Conservation (phyloP, 768 basidiomycete genomes). For the Leccinum ochraceum region DNA sequence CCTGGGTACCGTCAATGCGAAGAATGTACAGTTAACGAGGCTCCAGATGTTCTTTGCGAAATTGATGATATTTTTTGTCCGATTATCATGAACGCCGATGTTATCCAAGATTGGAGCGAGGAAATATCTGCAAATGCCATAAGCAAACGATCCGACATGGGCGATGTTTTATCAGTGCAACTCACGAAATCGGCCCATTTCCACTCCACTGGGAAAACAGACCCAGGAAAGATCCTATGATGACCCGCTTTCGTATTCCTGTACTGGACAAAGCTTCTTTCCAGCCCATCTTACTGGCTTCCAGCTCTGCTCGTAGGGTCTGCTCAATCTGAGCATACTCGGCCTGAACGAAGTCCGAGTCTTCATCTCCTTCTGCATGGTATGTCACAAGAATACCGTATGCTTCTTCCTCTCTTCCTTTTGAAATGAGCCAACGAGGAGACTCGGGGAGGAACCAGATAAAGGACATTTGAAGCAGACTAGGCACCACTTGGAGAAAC, state of each 20-base stretch:
- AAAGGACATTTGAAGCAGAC: constrained; percentile 53
- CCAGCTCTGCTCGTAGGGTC: constrained; percentile 26
- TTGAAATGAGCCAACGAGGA: constrained; percentile 63
- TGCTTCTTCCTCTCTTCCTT: constrained; percentile 53
- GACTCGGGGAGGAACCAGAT: constrained; percentile 64
- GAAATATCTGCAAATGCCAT: constrained; percentile 8
- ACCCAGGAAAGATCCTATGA: constrained; percentile 14
- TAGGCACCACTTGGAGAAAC: constrained; percentile 59
- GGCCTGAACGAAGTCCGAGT: neutral
- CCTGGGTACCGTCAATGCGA: constrained; percentile 9
- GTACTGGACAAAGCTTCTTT: constrained; percentile 5
- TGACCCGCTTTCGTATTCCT: constrained; percentile 20
- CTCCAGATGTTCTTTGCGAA: constrained; percentile 15
- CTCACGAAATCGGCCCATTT: constrained; percentile 13
- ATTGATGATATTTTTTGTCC: constrained; percentile 18
- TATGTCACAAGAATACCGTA: constrained; percentile 45
- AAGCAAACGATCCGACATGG: neutral
- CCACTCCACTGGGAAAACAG: constrained; percentile 21
- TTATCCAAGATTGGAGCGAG: constrained; percentile 17
- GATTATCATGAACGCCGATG: constrained; percentile 24
- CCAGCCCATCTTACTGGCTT: neutral
- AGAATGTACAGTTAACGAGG: constrained; percentile 5
- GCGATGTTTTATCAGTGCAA: rapidly evolving
- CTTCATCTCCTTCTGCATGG: neutral
- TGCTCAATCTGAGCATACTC: neutral